phyloP scores from a whole-genome alignment of 371 early-diverging fungal genomes.

The Zychaea mexicana region DNA sequence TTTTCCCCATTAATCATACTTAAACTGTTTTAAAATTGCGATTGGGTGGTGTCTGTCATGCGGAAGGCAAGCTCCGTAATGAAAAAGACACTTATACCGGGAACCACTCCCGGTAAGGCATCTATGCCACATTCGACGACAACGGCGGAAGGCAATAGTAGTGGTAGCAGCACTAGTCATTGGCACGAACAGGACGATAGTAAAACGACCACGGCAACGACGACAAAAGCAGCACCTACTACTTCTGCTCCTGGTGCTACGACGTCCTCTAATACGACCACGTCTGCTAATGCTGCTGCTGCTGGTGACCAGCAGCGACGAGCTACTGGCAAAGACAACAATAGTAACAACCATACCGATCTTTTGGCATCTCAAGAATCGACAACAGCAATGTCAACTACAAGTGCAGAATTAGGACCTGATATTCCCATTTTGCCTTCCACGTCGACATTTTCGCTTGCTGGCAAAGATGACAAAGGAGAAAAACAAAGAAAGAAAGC shows the following conservation, averaged over 20 bases:
- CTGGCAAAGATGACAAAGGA: conserved; percentile 47
- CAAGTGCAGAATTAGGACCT: conserved; percentile 4
- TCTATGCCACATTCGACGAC: conserved; percentile 18
- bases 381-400: background rate
- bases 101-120: conserved; percentile 18
- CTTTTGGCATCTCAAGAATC: conserved; percentile 6
- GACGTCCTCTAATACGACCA: too few relatives aligned
- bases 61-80: conserved; percentile 36
- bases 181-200: conserved; percentile 1
- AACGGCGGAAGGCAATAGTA: background rate
- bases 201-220: conserved; percentile 12
- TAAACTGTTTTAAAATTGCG: background rate
- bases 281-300: too few relatives aligned
- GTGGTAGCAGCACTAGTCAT: too few relatives aligned
- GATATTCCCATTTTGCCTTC: conserved; percentile 43
- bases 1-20: too few relatives aligned
- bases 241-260: too few relatives aligned
- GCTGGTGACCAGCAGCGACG: background rate
- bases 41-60: conserved; percentile 22
- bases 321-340: background rate
- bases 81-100: conserved; percentile 29
- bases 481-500: conserved; percentile 72
- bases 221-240: background rate
- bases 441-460: conserved; percentile 39
- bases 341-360: conserved; percentile 60